These are phyloP conservation scores for Scleroderma citrinum DNA, from an alignment of 768 basidiomycete genomes.

Conservation along the genomic window DNA sequence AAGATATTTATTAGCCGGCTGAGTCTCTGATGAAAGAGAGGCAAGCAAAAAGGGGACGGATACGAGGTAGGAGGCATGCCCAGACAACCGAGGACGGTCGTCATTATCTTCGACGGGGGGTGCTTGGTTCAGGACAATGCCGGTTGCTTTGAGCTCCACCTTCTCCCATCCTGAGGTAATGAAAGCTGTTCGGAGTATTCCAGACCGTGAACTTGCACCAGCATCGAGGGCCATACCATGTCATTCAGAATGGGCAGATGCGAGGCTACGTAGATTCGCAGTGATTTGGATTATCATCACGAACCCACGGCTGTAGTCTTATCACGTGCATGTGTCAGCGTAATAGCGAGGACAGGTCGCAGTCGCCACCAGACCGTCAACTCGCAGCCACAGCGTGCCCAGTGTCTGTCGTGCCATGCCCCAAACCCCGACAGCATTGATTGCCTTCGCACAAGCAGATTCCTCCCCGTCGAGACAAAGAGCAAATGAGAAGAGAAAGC, in stretches of 20 bases:
- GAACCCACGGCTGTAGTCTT: conserved; percentile 21
- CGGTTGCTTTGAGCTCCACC: conserved; percentile 12
- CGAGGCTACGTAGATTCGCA: conserved; percentile 20
- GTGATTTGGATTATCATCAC: conserved; percentile 9
- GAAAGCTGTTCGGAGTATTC: conserved; percentile 24
- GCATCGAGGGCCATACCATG: conserved; percentile 23
- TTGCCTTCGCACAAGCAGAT: conserved; percentile 11
- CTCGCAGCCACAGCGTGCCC: conserved; percentile 24
- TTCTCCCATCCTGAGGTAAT: conserved; percentile 27
- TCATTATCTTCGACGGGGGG: conserved; percentile 21
- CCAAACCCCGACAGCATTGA: conserved; percentile 17
- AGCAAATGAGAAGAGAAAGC: conserved; percentile 35
- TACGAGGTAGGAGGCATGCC: conserved; percentile 33
- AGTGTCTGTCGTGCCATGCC: conserved; percentile 17
- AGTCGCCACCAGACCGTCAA: conserved; percentile 27
- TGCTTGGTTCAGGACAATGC: conserved; percentile 14
- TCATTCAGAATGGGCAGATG: conserved; percentile 17
- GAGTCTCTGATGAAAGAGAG: conserved; percentile 29
- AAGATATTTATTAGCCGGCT: conserved; percentile 27
- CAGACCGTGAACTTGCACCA: conserved; percentile 24
- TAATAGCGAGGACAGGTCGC: conserved; percentile 26
- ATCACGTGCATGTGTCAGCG: conserved; percentile 14
- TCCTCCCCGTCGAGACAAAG: conserved; percentile 17
- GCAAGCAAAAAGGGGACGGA: conserved; percentile 41
- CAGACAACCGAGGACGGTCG: conserved; percentile 18